phyloP scores from a whole-genome alignment of 2,329 filamentous ascomycete genomes.

The Cytospora paraplurivora region DNA sequence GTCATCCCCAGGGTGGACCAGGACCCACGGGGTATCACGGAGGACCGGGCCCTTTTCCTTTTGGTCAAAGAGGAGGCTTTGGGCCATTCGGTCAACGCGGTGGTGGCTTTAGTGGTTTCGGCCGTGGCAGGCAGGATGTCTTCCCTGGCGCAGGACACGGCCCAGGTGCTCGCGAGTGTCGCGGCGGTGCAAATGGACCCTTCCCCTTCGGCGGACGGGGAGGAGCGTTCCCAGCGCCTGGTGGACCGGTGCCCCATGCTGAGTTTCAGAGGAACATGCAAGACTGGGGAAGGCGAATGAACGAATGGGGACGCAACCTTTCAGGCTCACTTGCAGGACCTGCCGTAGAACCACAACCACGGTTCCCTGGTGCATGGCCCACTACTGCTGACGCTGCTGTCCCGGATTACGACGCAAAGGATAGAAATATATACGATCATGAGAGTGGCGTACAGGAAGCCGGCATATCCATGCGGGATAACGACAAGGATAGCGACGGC shows the following conservation, averaged over 20 bases:
- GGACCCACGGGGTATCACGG: slow-evolving; percentile 3
- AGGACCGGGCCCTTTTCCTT: slow-evolving; percentile 5
- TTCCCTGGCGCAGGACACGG: slow-evolving; percentile 23
- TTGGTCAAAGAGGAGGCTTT: slow-evolving; percentile 7
- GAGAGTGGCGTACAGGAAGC: slow-evolving; percentile 22
- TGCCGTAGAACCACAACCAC: background rate
- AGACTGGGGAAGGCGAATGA: slow-evolving; percentile 19
- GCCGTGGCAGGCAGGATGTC: background rate
- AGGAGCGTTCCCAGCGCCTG: slow-evolving; percentile 8
- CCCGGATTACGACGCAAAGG: slow-evolving; percentile 30
- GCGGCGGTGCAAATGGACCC: slow-evolving; percentile 3
- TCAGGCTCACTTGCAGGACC: background rate
- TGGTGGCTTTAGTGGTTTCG: background rate
- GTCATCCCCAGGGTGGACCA: background rate
- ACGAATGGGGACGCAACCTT: slow-evolving; percentile 10
- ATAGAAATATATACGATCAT: background rate
- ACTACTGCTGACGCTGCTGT: slow-evolving; percentile 9
- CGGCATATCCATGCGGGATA: slow-evolving; percentile 29
- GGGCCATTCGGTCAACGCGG: slow-evolving; percentile 2
- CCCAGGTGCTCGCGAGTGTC: slow-evolving; percentile 8
- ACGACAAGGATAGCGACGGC: slow-evolving; percentile 27
- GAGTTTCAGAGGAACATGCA: slow-evolving; percentile 19
- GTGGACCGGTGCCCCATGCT: background rate
- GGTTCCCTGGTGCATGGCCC: slow-evolving; percentile 41
- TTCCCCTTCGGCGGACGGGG: slow-evolving; percentile 15